Percentiles rank a stretch among this genome's conserved stretches.
Conservation (phyloP, 495 filamentous ascomycete genomes). For the Amniculicola lignicola region DNA sequence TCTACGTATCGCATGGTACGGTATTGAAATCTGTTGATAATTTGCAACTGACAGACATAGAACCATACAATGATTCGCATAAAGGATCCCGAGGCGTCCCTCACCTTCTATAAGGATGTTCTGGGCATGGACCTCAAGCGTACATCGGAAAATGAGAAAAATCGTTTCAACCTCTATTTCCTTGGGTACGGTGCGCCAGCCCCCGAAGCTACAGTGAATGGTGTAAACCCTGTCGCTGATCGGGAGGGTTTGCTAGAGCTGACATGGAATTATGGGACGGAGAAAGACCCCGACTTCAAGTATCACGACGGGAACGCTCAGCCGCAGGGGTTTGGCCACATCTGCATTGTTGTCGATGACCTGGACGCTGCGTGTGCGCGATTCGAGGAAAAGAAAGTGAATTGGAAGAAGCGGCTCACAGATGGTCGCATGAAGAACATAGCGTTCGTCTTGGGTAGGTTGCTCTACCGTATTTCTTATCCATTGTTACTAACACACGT, state of each 20-base stretch:
- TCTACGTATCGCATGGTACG: constrained; percentile 53
- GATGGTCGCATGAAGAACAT: constrained; percentile 92
- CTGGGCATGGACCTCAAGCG: constrained; percentile 82
- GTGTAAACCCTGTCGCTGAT: constrained; percentile 57
- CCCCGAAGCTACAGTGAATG: constrained; percentile 48
- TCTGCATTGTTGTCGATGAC: constrained; percentile 87
- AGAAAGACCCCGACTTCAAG: constrained; percentile 76
- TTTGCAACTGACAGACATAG: constrained; percentile 36
- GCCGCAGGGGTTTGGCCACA: constrained; percentile 92
- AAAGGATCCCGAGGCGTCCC: constrained; percentile 77
- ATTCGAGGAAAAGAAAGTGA: constrained; percentile 75
- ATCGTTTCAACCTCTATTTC: constrained; percentile 88
- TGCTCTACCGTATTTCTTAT: not conserved
- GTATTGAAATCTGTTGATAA: not conserved
- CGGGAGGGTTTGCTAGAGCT: constrained; percentile 84
- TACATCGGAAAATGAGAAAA: constrained; percentile 64
- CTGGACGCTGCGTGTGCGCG: constrained; percentile 78
- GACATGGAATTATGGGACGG: constrained; percentile 96
- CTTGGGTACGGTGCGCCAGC: constrained; percentile 68
- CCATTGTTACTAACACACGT: constrained; percentile 5
- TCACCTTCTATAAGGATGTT: constrained; percentile 87
- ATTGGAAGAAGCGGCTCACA: constrained; percentile 92
- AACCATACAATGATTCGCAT: constrained; percentile 95
- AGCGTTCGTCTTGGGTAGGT: constrained; percentile 70
- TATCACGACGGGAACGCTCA: constrained; percentile 92